Base-by-base conservation (phyloP, 257 asterid species). In the Rehmannia glutinosa region DNA sequence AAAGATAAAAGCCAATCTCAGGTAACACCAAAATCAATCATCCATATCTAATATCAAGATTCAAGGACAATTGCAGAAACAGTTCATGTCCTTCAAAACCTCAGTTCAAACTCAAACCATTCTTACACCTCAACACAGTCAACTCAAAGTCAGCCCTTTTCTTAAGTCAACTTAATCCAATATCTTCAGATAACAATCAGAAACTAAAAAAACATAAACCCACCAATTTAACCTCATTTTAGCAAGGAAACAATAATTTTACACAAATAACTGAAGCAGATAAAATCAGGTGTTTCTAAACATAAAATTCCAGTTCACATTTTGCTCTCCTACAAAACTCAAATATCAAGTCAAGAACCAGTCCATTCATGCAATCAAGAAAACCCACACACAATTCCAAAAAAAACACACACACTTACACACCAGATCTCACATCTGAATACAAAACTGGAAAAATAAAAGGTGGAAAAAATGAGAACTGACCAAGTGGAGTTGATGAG, bases 401-500 rank as follows among this genome's bases (percentile, higher is more conserved):
- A 6, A 11, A 43, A 68, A 23, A 8, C 4, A 24, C 7, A 23
- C 21, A 10, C 5, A 51, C 21, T 21, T 13, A 30, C n/a, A 45
- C 33, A 46, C 3, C 4, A 12, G 19, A 27, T 32, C 51, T 1
- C 30, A 16, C 43, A 30, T 24, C 36, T 6, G 8, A 28, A 11
- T 32, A 4, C 25, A 24, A 54, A 16, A 12, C 16, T 10, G 57
- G 1, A 16, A 15, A 39, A 8, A 49, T 16, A 46, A 3, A 8
- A 8, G 13, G 2, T 16, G 6, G 25, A 4, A 6, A 56, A 25
- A 46, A 27, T 28, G 51, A 57, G 42, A 24, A 63, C 88, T 42
- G 13, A 88, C 96, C 96, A 88, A 47, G 83, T 82, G 62, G 96
- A 88, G 52, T 60, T 86, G 75, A 83, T 82, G 64, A 88, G 81